A percentile compares a stretch with the other conserved stretches of the same genome.
Evolutionary conservation across 140 eudicot genomes (phyloP).

Genomic region (Senecio squalidus): DNA sequence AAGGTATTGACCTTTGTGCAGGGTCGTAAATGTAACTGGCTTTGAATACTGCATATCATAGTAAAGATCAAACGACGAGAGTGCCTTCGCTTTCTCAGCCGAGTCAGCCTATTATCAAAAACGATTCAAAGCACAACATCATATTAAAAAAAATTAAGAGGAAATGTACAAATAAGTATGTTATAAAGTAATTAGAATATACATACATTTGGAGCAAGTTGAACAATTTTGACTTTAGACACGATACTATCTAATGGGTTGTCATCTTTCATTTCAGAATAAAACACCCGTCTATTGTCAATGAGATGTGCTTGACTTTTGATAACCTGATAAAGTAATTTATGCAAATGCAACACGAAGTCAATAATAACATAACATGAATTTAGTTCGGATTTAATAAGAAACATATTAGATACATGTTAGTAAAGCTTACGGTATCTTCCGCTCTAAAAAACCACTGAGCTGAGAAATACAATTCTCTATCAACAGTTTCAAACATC

Average conservation of each 20-base stretch:
- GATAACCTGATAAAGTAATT: slow-evolving; percentile 43
- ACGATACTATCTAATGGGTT: slow-evolving; percentile 73
- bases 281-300: slow-evolving; percentile 52
- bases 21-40: slow-evolving; percentile 56
- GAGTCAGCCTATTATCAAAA: slow-evolving; percentile 40
- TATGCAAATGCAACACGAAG: not conserved
- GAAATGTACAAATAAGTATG: not conserved
- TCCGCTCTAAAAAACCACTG: slow-evolving; percentile 82
- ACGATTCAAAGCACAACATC: not conserved
- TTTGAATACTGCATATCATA: slow-evolving; percentile 58
- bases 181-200: not conserved
- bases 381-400: not conserved
- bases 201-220: slow-evolving; percentile 47
- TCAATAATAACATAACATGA: not conserved
- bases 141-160: not conserved
- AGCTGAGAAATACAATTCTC: slow-evolving; percentile 41
- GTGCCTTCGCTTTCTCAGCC: slow-evolving; percentile 26
- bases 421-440: slow-evolving; percentile 60
- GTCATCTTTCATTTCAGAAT: slow-evolving; percentile 66
- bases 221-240: slow-evolving; percentile 42
- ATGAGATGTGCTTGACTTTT: slow-evolving; percentile 36
- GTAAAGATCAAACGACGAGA: slow-evolving; percentile 43
- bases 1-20: slow-evolving; percentile 37
- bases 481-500: slow-evolving; percentile 61
- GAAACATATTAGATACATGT: not conserved